A percentile compares a stretch with the other conserved stretches of the same genome.
These are phyloP conservation scores for Peronospora farinosa DNA, from an alignment of 352 stramenopile genomes.

Conservation along the genomic window DNA sequence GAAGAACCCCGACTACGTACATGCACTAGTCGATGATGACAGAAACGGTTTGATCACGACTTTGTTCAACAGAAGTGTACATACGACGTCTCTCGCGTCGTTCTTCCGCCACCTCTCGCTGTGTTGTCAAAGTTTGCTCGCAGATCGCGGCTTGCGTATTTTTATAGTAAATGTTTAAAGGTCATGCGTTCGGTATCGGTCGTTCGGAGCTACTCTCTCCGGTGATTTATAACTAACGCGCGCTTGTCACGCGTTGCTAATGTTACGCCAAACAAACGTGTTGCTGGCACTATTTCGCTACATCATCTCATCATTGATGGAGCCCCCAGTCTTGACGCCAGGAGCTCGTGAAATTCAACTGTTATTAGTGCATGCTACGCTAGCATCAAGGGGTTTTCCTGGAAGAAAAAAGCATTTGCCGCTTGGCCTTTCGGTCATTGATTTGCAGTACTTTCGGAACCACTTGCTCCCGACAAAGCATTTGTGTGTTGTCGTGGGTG, in stretches of 20 bases:
- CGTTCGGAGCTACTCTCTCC: constrained; percentile 14
- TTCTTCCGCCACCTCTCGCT: neutral
- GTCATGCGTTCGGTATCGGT: constrained; percentile 11
- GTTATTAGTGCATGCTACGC: constrained; percentile 11
- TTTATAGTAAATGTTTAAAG: neutral
- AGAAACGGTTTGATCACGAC: neutral
- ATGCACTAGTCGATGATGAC: too few species aligned
- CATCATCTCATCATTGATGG: constrained; percentile 11
- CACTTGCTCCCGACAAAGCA: constrained; percentile 1
- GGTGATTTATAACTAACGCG: constrained; percentile 13
- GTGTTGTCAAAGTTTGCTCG: neutral
- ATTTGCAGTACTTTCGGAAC: constrained; percentile 18
- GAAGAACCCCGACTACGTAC: too few species aligned
- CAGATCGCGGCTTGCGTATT: neutral
- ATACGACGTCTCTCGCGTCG: neutral
- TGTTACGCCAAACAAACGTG: neutral
- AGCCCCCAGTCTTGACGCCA: constrained; percentile 3
- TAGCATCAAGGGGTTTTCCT: constrained; percentile 19
- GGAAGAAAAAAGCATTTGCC: constrained; percentile 15
- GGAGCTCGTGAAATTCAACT: constrained; percentile 19
- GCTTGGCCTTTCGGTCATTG: constrained; percentile 6
- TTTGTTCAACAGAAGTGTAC: neutral
- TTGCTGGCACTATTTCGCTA: constrained; percentile 3
- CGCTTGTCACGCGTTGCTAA: constrained; percentile 7
- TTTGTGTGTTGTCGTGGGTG: neutral